Percentiles rank a stretch among this genome's conserved stretches.
phyloP scores from a whole-genome alignment of 441 rosid genomes.

The Flueggea neowawraea region DNA sequence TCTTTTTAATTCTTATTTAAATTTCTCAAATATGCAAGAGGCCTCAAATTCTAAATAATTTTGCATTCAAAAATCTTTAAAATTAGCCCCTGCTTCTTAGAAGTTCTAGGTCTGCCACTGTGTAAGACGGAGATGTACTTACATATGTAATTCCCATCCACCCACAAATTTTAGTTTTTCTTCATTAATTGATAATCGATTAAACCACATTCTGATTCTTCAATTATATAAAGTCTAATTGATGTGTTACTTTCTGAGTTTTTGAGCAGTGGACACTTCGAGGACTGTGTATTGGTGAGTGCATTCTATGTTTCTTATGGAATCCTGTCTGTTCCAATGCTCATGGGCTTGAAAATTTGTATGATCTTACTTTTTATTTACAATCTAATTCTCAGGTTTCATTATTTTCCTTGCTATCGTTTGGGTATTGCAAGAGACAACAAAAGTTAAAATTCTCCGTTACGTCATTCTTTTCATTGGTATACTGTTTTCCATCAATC shows the following conservation, averaged over 20 bases:
- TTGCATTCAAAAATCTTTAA: too few species aligned
- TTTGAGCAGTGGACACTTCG: slow-evolving; percentile 87
- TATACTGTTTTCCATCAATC: slow-evolving; percentile 20
- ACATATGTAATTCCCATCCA: not conserved
- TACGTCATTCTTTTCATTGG: slow-evolving; percentile 94
- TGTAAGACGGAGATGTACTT: slow-evolving; percentile 20
- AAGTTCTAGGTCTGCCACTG: too few species aligned
- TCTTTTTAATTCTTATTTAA: too few species aligned
- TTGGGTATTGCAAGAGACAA: slow-evolving; percentile 87
- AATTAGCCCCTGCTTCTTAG: too few species aligned
- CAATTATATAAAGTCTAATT: too few species aligned
- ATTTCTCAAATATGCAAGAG: too few species aligned
- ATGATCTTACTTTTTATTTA: too few species aligned
- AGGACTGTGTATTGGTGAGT: slow-evolving; percentile 84
- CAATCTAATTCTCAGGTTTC: slow-evolving; percentile 48
- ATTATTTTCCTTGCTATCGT: slow-evolving; percentile 64
- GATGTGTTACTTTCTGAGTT: slow-evolving; percentile 1
- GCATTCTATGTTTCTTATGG: not conserved
- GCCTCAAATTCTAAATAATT: too few species aligned
- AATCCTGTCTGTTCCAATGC: not conserved
- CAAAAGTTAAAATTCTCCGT: slow-evolving; percentile 60
- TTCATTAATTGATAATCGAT: not conserved
- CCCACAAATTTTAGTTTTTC: not conserved
- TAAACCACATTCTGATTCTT: not conserved
- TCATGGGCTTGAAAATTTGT: too few species aligned